Conservation (phyloP, 768 basidiomycete species). For the Coprinopsis cinerea region DNA sequence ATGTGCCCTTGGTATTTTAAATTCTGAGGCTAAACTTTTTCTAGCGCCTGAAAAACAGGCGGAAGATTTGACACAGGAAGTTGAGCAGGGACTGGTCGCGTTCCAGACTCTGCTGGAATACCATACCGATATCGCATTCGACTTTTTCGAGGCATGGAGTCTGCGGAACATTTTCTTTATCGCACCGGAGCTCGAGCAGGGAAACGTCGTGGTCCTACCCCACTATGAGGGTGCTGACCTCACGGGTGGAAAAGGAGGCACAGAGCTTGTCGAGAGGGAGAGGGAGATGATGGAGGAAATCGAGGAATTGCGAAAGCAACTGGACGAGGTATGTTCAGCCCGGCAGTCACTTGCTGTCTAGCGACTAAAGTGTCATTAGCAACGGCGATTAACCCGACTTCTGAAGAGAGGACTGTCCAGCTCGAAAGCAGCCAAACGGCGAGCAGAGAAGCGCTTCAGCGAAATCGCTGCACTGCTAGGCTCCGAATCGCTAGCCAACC, state of each 20-base stretch:
- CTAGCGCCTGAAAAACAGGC: conserved; percentile 34
- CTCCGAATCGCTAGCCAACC: neutral
- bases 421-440: conserved; percentile 1
- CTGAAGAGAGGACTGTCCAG: conserved; percentile 2
- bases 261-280: conserved; percentile 34
- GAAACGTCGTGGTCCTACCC: conserved; percentile 49
- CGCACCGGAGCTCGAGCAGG: conserved; percentile 49
- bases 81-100: conserved; percentile 75
- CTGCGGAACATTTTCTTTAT: conserved; percentile 83
- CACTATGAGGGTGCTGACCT: conserved; percentile 74
- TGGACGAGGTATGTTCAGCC: conserved; percentile 57
- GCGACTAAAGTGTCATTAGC: neutral
- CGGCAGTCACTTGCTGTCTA: neutral
- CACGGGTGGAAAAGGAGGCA: conserved; percentile 23
- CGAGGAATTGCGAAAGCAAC: conserved; percentile 55
- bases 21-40: neutral
- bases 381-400: conserved; percentile 6
- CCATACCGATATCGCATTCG: conserved; percentile 86
- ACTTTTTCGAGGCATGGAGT: conserved; percentile 89
- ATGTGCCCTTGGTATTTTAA: neutral
- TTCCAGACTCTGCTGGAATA: conserved; percentile 87
- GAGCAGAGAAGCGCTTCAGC: conserved; percentile 4
- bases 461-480: neutral
- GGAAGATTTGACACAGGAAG: conserved; percentile 48
- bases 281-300: conserved; percentile 61